Evolutionary conservation across 148 eudicot species (phyloP).

Genomic region (Arctostaphylos glauca): DNA sequence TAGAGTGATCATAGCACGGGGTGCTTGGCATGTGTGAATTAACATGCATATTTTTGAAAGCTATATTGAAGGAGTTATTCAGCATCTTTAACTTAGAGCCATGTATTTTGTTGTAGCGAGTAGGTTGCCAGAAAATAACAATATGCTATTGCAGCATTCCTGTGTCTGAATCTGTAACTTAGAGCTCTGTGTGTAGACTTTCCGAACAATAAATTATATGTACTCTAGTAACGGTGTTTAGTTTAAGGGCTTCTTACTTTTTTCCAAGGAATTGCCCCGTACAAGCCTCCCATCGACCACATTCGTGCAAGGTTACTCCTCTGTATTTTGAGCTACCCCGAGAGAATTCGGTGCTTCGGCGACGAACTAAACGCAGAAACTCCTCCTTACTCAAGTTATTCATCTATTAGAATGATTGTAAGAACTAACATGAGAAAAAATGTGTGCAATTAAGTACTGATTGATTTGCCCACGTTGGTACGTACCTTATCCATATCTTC

Average conservation of each 20-base stretch:
- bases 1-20: no score
- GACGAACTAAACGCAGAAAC: slow-evolving; percentile 55
- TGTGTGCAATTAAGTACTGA: no score
- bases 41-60: no score
- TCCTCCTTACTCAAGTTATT: slow-evolving; percentile 52
- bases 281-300: slow-evolving; percentile 63
- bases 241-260: slow-evolving; percentile 27
- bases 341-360: slow-evolving; percentile 53
- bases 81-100: no score
- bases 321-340: slow-evolving; percentile 56
- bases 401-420: slow-evolving; percentile 35
- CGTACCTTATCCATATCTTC: slow-evolving; percentile 76
- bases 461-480: no score
- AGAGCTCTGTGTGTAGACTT: no score
- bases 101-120: no score
- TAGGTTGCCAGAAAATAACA: no score
- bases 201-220: not conserved
- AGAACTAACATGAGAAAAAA: not conserved
- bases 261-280: slow-evolving; percentile 57
- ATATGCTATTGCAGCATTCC: no score
- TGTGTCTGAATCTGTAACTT: no score
- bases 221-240: not conserved
- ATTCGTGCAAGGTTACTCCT: slow-evolving; percentile 57
- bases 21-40: no score
- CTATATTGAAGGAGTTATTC: no score